Percentiles rank a stretch among this genome's conserved stretches.
Conservation (phyloP, 2,329 filamentous ascomycete species). For the Fusarium kyushuense region DNA sequence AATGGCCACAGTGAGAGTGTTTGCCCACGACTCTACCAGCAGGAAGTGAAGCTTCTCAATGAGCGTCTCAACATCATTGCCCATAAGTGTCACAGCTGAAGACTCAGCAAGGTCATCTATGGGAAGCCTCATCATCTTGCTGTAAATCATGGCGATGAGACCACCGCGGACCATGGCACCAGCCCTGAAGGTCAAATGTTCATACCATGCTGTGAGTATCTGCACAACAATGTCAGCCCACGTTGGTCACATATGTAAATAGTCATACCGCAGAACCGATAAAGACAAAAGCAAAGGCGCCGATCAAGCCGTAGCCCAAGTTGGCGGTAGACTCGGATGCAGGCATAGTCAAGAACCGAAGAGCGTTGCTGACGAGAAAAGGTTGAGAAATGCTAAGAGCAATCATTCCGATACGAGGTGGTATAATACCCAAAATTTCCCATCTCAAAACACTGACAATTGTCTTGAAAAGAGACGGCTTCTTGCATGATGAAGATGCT, state of each 20-base stretch:
- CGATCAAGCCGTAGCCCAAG: conserved; percentile 51
- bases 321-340: conserved; percentile 43
- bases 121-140: conserved; percentile 49
- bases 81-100: conserved; percentile 50
- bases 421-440: conserved; percentile 49
- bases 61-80: conserved; percentile 51
- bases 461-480: conserved; percentile 47
- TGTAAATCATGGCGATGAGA: conserved; percentile 49
- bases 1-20: conserved; percentile 49
- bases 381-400: conserved; percentile 50
- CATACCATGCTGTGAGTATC: conserved; percentile 50
- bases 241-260: fast-evolving
- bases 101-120: conserved; percentile 46
- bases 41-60: conserved; percentile 46
- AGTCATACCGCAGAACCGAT: conserved; percentile 48
- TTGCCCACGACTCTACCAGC: conserved; percentile 51
- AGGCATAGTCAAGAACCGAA: conserved; percentile 47
- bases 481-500: conserved; percentile 34
- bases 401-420: conserved; percentile 48
- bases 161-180: conserved; percentile 50
- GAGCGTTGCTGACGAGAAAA: conserved; percentile 47
- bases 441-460: conserved; percentile 45
- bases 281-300: conserved; percentile 51
- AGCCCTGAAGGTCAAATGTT: conserved; percentile 50
- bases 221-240: background rate